Base-by-base conservation (phyloP, 1,139 yeast genomes). In the Blastobotrys raffinosifermentans region DNA sequence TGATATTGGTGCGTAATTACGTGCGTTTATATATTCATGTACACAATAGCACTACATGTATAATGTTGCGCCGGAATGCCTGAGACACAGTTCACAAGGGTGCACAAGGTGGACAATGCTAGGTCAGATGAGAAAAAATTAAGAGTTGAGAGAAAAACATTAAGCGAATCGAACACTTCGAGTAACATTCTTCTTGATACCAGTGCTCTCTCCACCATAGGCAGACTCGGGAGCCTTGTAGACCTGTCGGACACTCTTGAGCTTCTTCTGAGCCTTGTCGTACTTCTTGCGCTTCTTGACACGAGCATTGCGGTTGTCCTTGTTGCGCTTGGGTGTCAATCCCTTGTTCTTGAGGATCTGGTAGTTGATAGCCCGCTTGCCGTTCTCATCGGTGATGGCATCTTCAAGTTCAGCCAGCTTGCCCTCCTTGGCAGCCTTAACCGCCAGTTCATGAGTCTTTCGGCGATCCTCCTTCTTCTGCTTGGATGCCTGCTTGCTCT, bases 201-300 rank as follows among this genome's bases (percentile, higher is more conserved):
- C 98, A 17, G 97, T 89, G 69, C 77, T 73, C 63, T 91, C 98
- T 64, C 98, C 98, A 49, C 74, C 81, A 63, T 93, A 91, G 2
- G 95, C 80, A 38, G 96, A 87, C 45, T 75, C 71, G 51, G 79
- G 84, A 32, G 76, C 79, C 53, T 80, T 74, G 70, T 81, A 87
- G 19, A 87, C 96, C 43, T 85, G 86, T 63, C 96, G 80, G 47
- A 85, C 82, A 43, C 94, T 81, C 58, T 80, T 80, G 60, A 93
- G 80, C 62, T 87, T 87, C 86, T 87, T 89, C 69, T 87, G 80
- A 27, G 99, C 98, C 60, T 76, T 74, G 48, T 86, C 97, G 67
- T 84, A 91, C 77, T 86, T 86, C 78, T 80, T 84, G 73, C 97
- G 82, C 94, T 91, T 91, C 72, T 91, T 91, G 57, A 91, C 97